phyloP scores from a whole-genome alignment of 2,329 filamentous ascomycete species.

The Fusarium sp. region DNA sequence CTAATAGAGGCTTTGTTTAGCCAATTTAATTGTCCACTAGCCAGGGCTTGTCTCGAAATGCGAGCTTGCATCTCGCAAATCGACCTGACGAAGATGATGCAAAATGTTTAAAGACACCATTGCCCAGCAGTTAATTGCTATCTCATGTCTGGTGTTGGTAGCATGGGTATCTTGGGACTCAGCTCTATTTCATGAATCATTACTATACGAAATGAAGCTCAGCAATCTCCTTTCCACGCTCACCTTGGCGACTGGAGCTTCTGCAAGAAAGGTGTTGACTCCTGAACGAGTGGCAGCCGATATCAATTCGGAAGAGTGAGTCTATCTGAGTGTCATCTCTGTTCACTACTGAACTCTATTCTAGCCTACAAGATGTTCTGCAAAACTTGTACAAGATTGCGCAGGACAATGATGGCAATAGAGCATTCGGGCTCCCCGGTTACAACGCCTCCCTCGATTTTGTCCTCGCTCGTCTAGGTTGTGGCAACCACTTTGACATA shows the following conservation, averaged over 20 bases:
- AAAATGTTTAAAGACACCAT: not conserved
- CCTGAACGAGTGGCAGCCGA: conserved; percentile 14
- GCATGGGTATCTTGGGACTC: not conserved
- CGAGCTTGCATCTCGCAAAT: not conserved
- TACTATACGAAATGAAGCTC: conserved; percentile 6
- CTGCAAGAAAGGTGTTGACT: conserved; percentile 8
- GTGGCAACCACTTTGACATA: conserved; percentile 9
- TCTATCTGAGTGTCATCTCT: not conserved
- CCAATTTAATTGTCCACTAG: not conserved
- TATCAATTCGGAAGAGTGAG: conserved; percentile 22
- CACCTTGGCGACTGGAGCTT: not conserved
- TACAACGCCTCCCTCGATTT: conserved; percentile 31
- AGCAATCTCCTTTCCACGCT: not conserved
- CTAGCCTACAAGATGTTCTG: conserved; percentile 6
- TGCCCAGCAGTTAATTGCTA: not conserved
- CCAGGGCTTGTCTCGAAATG: not conserved
- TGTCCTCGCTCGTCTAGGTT: not conserved
- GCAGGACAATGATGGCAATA: conserved; percentile 13
- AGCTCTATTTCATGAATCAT: not conserved
- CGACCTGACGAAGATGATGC: too few relatives aligned
- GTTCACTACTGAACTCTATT: not conserved
- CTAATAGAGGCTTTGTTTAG: not conserved
- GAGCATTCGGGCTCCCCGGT: conserved; percentile 25
- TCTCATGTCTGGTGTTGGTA: not conserved
- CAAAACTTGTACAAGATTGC: conserved; percentile 17